phyloP scores from a whole-genome alignment of 768 basidiomycete genomes.

The Calocybe indica region DNA sequence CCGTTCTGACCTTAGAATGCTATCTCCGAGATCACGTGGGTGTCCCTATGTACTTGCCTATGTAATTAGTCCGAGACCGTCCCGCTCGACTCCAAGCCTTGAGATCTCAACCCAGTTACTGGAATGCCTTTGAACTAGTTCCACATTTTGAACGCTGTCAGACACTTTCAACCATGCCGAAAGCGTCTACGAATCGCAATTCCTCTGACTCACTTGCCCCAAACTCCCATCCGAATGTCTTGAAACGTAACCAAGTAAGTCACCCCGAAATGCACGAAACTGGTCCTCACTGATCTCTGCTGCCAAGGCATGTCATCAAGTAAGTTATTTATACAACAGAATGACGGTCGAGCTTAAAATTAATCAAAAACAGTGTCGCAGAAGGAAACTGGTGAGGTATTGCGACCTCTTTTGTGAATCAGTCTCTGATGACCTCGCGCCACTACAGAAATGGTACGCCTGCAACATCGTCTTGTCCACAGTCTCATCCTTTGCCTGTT shows the following conservation, averaged over 20 bases:
- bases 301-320: constrained; percentile 49
- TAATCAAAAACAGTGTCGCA: constrained; percentile 45
- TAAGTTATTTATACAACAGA: constrained; percentile 20
- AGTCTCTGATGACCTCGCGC: neutral
- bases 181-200: constrained; percentile 22
- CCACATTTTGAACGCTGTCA: too few relatives aligned
- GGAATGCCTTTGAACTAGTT: too few relatives aligned
- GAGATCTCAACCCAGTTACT: too few relatives aligned
- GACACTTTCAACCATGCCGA: constrained; percentile 28
- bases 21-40: too few relatives aligned
- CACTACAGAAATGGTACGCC: constrained; percentile 48
- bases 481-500: constrained; percentile 1
- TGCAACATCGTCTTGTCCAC: constrained; percentile 4
- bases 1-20: too few relatives aligned
- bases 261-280: neutral
- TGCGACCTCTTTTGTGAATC: constrained; percentile 5
- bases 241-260: constrained; percentile 48
- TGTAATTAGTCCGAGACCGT: too few relatives aligned
- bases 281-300: constrained; percentile 2
- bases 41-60: too few relatives aligned
- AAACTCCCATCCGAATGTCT: constrained; percentile 35
- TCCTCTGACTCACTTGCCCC: constrained; percentile 17
- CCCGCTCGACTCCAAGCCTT: too few relatives aligned
- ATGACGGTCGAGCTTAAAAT: neutral
- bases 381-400: constrained; percentile 59